Base-by-base conservation (phyloP, 2,329 filamentous ascomycete species). In the Calycina marina region DNA sequence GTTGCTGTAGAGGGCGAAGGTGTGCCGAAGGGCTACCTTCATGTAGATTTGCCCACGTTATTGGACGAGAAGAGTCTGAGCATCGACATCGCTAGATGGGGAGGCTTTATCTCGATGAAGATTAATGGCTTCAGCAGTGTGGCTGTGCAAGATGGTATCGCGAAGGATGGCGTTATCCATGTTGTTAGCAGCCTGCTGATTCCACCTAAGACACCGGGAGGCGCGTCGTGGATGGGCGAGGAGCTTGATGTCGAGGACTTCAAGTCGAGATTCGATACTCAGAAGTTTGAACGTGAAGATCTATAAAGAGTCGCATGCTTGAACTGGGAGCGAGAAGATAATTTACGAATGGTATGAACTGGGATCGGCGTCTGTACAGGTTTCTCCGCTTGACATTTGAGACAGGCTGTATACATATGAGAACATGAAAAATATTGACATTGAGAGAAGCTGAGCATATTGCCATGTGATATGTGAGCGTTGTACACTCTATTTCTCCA, bases 101-200 rank as follows among this genome's bases (percentile, higher is more conserved):
- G 70, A n/a, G 70, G 77, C 1, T 73, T 79, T 47, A 71, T 79
- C 32, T 65, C 57, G 4, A 75, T 93, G 39, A 72, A 72, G 51
- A 65, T 93, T 47, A 93, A 93, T 48, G 81, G 75, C 10, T 77
- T 75, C 43, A 62, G 65, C 3, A 61, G 61, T 5, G 78, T 92
- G 1, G 60, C 62, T 0, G 59, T 82, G 5, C 62, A 74, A 40
- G 84, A 93, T 50, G 76, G 65, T 0, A 55, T 90, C 34, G 79
- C 77, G 0, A 69, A 66, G 48, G 81, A 93, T 50, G 86, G 86
- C 18, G 84, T 88, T 10, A 69, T 93, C 22, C 86, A 93, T 35
- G 73, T 88, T 11, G 62, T 90, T 0, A 64, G 67, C 29, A 65
- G 65, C 36, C 72, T 93, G 0, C 58, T 92, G 36, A 72, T 94